Evolutionary conservation across 306 rosid genomes (phyloP), one percentile per base, ranked within the genome.

Genomic region (Lathyrus tuberosus): DNA sequence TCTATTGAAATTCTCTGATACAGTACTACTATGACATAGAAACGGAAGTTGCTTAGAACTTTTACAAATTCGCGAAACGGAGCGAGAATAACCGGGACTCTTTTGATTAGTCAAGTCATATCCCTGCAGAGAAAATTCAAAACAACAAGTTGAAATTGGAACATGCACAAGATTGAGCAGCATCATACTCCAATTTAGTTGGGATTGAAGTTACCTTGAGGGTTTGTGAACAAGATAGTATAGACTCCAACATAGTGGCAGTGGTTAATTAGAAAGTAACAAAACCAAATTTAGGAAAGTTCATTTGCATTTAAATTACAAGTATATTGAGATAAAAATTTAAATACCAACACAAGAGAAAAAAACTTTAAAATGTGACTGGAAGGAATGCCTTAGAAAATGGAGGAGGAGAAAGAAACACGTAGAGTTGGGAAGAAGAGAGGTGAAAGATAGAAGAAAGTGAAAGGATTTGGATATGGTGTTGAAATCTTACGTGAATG

Each of bases 161-260:
- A 35, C 2, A 35, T 5, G 40, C 40, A 35, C 40, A 8, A 35
- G 16, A 43, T 4, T 43, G 2, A 42, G 47, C 15, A 42, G 15
- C n/a, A 42, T 11, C 47, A 42, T 42, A 42, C 8, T 47, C 17
- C 7, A 49, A 10, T 9, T 18, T 15, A 17, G 14, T 8, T 8
- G 18, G 1, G 24, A 8, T 62, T 10, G 52, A 46, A 14, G 24
- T 20, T 74, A 90, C 98, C 97, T 94, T 87, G 46, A 78, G 85
- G 85, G 80, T 83, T 31, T 70, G 95, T 62, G 83, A 84, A 76
- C 73, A 84, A 76, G 86, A 73, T 58, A 53, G 35, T 53, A 88
- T 15, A 10, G 95, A 76, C 49, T 88, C 95, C 71, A 84, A 72
- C 99, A 87, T 91, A 63, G 77, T 83, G 85, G 80, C 28, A 65